Base-by-base conservation (phyloP, 148 eudicot species). In the Cornus florida region DNA sequence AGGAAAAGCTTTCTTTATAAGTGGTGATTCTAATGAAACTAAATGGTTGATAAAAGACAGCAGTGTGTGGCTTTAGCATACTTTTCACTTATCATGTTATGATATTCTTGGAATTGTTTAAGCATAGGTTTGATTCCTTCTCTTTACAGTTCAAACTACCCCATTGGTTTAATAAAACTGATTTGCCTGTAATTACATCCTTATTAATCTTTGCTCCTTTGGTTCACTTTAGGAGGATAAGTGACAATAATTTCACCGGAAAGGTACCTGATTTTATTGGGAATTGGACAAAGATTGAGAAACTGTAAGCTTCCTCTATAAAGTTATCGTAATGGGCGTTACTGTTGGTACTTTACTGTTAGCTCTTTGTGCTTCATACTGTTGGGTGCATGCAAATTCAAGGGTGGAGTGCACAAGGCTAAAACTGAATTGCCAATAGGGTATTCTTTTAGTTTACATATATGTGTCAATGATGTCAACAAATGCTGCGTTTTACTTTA, bases 241-340 rank as follows among this genome's bases (percentile, higher is more conserved):
- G 84, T 46, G 90, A 87, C 84, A 89, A 85, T 74, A 84, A 80
- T 69, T 85, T 87, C 78, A 83, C 80, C 9, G 92, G 92, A 74
- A 89, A 78, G 83, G 83, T 89, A 68, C 92, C 92, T 7, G 81
- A 89, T 53, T 89, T 85, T 73, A 85, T 89, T 46, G 72, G 80
- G 79, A 87, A 74, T 70, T 89, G 87, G 92, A 83, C 76, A 70
- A 22, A 79, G 70, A 83, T 89, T 22, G 87, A 84, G 78, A 89
- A 87, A 83, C 82, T 89, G 92, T 89, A 83, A 87, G 90, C 71
- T 59, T 67, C 72, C 57, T 69, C 14, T 24, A 7, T 41, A 69
- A 1, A 38, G 38, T 59, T n/a, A 10, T 62, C 71, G 33, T 39
- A 60, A 28, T 24, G 2, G 76, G 53, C 57, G 53, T 56, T 43